Conservation (phyloP, 768 basidiomycete species). For the Trametes meyenii region DNA sequence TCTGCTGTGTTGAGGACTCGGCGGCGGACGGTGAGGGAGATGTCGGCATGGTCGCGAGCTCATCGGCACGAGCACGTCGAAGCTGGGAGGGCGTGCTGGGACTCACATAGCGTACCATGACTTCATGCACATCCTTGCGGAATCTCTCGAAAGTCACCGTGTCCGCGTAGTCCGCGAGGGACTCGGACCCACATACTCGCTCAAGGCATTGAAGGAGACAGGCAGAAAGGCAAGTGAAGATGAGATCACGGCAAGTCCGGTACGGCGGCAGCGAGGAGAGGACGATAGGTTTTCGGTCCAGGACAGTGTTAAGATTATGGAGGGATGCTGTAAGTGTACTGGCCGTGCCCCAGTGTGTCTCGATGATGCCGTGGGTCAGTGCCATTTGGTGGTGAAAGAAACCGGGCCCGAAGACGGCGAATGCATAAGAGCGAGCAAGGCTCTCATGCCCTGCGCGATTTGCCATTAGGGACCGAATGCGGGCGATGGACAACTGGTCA, state of each 20-base stretch:
- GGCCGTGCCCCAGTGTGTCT: slow-evolving; percentile 37
- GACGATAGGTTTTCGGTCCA: slow-evolving; percentile 39
- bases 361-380: slow-evolving; percentile 33
- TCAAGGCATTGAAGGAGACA: slow-evolving; percentile 39
- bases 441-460: slow-evolving; percentile 34
- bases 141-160: slow-evolving; percentile 26
- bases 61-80: slow-evolving; percentile 3
- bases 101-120: slow-evolving; percentile 29
- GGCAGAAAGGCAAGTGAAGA: slow-evolving; percentile 40
- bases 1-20: no score
- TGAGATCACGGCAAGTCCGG: slow-evolving; percentile 39
- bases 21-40: no score
- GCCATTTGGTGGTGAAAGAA: slow-evolving; percentile 41
- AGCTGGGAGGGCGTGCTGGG: slow-evolving; percentile 24
- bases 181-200: slow-evolving; percentile 25
- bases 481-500: slow-evolving; percentile 42
- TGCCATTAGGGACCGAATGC: slow-evolving; percentile 32
- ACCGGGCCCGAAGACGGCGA: slow-evolving; percentile 35
- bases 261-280: slow-evolving; percentile 40
- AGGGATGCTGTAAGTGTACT: slow-evolving; percentile 27
- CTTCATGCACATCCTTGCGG: slow-evolving; percentile 21
- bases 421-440: slow-evolving; percentile 28
- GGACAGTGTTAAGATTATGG: slow-evolving; percentile 38
- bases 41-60: not conserved
- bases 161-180: slow-evolving; percentile 26